These are phyloP conservation scores for Ogataea degrootiae DNA, from an alignment of 805 yeast genomes.

Conservation along the genomic window DNA sequence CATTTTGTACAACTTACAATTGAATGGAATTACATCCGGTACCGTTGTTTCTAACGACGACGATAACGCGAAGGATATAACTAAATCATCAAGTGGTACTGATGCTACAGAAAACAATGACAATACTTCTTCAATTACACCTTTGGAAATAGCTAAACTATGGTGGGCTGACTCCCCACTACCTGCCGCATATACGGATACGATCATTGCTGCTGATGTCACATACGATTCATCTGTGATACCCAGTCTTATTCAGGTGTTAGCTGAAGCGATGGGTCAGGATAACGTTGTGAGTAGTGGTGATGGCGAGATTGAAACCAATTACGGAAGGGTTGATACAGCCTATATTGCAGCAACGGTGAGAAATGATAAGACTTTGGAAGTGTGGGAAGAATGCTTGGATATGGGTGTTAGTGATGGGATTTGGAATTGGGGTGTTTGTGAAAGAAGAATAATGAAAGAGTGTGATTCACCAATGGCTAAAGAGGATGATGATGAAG, in stretches of 20 bases:
- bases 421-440: constrained; percentile 25
- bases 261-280: constrained; percentile 33
- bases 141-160: constrained; percentile 30
- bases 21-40: constrained; percentile 33
- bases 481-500: constrained; percentile 11
- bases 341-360: constrained; percentile 66
- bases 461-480: not conserved
- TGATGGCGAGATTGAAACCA: not conserved
- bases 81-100: not conserved
- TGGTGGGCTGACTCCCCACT: constrained; percentile 57
- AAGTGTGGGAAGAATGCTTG: constrained; percentile 37
- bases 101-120: constrained; percentile 2
- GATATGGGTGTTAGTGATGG: constrained; percentile 19
- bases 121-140: not conserved
- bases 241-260: constrained; percentile 46
- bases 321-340: constrained; percentile 13
- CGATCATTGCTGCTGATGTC: constrained; percentile 80
- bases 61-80: too few species aligned
- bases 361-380: constrained; percentile 52
- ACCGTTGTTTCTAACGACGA: too few species aligned
- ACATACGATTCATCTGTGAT: constrained; percentile 70
- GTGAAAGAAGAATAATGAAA: constrained; percentile 3
- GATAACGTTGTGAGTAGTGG: constrained; percentile 4
- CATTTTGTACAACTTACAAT: constrained; percentile 37
- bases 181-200: constrained; percentile 36